A percentile compares a stretch with the other conserved stretches of the same genome.
phyloP scores from a whole-genome alignment of 2,329 filamentous ascomycete species.

The Colletotrichum sp. region DNA sequence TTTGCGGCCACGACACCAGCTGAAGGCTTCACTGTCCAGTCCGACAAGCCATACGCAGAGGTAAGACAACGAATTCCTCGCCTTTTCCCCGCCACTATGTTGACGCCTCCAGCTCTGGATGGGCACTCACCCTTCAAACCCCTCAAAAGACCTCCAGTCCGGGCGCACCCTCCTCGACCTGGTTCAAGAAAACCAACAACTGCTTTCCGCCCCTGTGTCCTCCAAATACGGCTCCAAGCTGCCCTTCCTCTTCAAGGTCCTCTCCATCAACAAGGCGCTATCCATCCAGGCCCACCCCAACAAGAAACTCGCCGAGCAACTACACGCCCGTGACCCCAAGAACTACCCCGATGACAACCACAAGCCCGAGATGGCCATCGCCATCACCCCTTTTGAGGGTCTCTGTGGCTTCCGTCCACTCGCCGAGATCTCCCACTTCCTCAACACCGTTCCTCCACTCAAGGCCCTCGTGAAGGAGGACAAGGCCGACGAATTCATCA shows the following conservation, averaged over 20 bases:
- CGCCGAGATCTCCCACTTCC: conserved; percentile 84
- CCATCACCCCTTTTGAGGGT: conserved; percentile 94
- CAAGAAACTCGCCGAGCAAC: conserved; percentile 85
- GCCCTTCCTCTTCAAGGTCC: conserved; percentile 96
- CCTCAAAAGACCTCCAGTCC: conserved; percentile 86
- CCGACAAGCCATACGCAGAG: conserved; percentile 94
- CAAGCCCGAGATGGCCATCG: conserved; percentile 99
- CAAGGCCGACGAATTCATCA: conserved; percentile 61
- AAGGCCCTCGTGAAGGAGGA: conserved; percentile 71
- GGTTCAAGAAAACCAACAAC: conserved; percentile 82
- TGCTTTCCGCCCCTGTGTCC: conserved; percentile 77
- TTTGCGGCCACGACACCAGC: conserved; percentile 87
- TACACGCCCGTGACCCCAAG: conserved; percentile 85
- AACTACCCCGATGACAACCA: conserved; percentile 99
- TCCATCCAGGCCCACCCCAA: conserved; percentile 98
- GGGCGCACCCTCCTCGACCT: conserved; percentile 87
- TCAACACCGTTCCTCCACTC: conserved; percentile 63
- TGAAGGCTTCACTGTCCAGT: conserved; percentile 76
- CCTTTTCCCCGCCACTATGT: background rate
- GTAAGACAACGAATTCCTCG: conserved; percentile 46
- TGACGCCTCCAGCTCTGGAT: conserved; percentile 81
- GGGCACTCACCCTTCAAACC: conserved; percentile 96
- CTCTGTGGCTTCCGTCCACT: conserved; percentile 94
- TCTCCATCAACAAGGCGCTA: conserved; percentile 93
- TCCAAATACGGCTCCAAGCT: conserved; percentile 81